phyloP scores from a whole-genome alignment of 768 basidiomycete species.

The Pleurotus citrinopileatus region DNA sequence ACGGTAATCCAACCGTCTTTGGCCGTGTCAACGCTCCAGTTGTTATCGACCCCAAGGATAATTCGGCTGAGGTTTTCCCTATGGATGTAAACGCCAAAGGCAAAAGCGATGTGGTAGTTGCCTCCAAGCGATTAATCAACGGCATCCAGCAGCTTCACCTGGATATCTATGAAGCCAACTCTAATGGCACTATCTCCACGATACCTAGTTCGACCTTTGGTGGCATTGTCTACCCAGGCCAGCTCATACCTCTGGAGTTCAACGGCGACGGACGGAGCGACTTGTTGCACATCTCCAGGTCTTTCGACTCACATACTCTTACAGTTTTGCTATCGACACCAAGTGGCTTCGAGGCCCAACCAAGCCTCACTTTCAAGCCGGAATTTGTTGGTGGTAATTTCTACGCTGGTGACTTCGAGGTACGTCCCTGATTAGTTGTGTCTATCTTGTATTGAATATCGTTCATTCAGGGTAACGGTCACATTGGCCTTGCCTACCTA shows the following conservation, averaged over 20 bases:
- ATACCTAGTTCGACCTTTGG: background rate
- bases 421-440: background rate
- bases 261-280: conserved; percentile 1
- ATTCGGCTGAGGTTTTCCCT: background rate
- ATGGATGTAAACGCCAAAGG: background rate
- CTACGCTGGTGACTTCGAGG: conserved; percentile 5
- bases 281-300: background rate
- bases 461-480: background rate
- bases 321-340: background rate
- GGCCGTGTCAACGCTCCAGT: background rate
- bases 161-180: background rate
- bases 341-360: background rate
- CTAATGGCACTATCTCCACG: background rate
- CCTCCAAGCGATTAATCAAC: background rate
- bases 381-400: conserved; percentile 1
- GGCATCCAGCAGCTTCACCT: background rate
- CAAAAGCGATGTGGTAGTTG: conserved; percentile 2
- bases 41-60: background rate
- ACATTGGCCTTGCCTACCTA: conserved; percentile 1
- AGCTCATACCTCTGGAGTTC: background rate
- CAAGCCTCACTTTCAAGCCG: background rate
- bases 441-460: background rate
- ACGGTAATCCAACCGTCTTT: conserved; percentile 11
- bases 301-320: background rate
- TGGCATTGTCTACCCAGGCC: background rate